Base-by-base conservation (phyloP, 306 rosid genomes). In the Quercus ilex region DNA sequence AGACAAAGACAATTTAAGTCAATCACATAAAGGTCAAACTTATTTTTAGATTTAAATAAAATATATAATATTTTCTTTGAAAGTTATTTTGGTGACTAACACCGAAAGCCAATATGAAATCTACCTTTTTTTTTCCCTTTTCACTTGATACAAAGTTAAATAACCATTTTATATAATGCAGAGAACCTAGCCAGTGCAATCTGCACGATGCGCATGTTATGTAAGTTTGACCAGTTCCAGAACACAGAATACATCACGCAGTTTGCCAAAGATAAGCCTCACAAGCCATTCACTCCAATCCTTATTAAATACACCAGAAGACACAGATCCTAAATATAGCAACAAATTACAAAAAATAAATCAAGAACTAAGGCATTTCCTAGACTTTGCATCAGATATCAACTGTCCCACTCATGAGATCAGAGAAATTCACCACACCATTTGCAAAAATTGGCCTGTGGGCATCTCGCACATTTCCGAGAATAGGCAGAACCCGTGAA, bases 401-500 rank as follows among this genome's bases (percentile, higher is more conserved):
- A 65, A 67, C 78, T 55, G 82, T 31, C 64, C 25, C 71, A 74
- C 46, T 41, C 10, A 84, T 41, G 80, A 82, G 51, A 26, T 52
- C 62, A 74, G 55, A 78, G 74, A 82, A 68, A 79, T 79, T 77
- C 71, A 77, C 71, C 90, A 60, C 67, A 94, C 98, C 98, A 74
- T 91, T 92, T 79, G 98, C 97, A 82, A 92, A 94, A 83, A 92
- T 88, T 41, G 97, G 93, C 72, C 97, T 84, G 71, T 94, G 89
- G 74, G 77, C 81, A 60, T 94, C 98, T 51, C 98, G 91, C 69
- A 92, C 98, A 91, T 84, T 94, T 85, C 98, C 98, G 74, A 92
- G 93, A 81, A 94, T 87, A 69, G 98, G 98, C 82, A 94, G 83
- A 84, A 94, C 92, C 76, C 97, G 92, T 35, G 98, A 94, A 77